phyloP scores from a whole-genome alignment of 306 rosid genomes.

The Glycine tomentella region DNA sequence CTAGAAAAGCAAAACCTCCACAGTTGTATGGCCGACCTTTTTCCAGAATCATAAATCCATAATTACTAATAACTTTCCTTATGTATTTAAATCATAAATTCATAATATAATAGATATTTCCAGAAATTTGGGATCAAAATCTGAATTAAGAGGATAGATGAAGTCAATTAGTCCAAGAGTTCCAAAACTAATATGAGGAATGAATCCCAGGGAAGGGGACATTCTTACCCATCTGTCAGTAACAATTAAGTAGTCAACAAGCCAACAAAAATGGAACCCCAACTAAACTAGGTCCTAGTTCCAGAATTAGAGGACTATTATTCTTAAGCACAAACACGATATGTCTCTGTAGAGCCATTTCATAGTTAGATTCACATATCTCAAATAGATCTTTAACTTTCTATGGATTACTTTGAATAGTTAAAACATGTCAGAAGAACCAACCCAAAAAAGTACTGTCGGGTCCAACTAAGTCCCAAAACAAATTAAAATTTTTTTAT shows the following conservation, averaged over 20 bases:
- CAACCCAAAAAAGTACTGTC: constrained; percentile 32
- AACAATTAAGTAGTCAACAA: not conserved
- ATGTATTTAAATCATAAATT: not conserved
- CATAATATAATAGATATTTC: no score
- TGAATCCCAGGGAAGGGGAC: not conserved
- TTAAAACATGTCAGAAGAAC: not conserved
- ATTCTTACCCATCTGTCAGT: not conserved
- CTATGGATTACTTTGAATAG: not conserved
- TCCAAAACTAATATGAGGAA: not conserved
- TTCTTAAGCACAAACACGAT: not conserved
- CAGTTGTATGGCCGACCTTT: not conserved
- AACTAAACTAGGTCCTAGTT: not conserved
- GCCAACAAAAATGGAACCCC: constrained; percentile 23
- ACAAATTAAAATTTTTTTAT: not conserved
- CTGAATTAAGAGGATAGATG: not conserved
- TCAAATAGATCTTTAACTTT: no score
- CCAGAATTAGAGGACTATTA: not conserved
- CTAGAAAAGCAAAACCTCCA: constrained; percentile 1
- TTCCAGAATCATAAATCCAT: not conserved
- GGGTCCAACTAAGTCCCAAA: constrained; percentile 17
- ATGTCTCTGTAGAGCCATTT: not conserved
- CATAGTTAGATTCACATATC: constrained; percentile 20
- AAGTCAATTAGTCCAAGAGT: not conserved
- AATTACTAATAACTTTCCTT: not conserved
- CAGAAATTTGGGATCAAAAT: constrained; percentile 23